Evolutionary conservation across 2,329 filamentous ascomycete species (phyloP).

Genomic region (Hypocreales sp.): DNA sequence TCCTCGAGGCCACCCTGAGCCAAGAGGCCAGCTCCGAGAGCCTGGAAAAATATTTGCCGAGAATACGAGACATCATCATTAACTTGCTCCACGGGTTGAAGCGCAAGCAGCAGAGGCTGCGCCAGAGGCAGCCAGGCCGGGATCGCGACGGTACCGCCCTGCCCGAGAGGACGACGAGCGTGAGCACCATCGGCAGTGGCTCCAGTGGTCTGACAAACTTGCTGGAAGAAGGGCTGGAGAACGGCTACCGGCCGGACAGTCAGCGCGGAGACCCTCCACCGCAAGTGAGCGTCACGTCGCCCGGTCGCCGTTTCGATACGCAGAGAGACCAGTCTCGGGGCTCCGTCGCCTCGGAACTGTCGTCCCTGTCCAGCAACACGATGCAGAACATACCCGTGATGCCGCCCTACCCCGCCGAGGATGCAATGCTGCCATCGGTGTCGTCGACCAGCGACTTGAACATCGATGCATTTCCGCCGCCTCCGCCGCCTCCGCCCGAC

Average conservation of each 20-base stretch:
- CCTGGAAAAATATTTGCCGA: slow-evolving; percentile 81
- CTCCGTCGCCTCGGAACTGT: slow-evolving; percentile 41
- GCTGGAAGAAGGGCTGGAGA: slow-evolving; percentile 43
- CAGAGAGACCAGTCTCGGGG: slow-evolving; percentile 34
- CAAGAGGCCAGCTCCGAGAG: slow-evolving; percentile 91
- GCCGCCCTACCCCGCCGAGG: slow-evolving; percentile 53
- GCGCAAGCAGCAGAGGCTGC: slow-evolving; percentile 84
- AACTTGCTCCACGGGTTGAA: slow-evolving; percentile 92
- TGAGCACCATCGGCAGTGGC: slow-evolving; percentile 41
- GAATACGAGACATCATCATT: slow-evolving; percentile 97
- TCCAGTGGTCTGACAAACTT: slow-evolving; percentile 39
- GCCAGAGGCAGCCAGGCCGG: slow-evolving; percentile 41
- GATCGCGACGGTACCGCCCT: slow-evolving; percentile 32
- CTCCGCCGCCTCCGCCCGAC: slow-evolving; percentile 50
- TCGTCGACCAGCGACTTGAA: slow-evolving; percentile 28
- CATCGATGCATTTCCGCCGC: slow-evolving; percentile 54
- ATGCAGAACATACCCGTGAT: slow-evolving; percentile 65
- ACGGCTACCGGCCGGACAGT: slow-evolving; percentile 28
- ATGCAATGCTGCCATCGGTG: slow-evolving; percentile 30
- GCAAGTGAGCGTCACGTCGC: slow-evolving; percentile 20
- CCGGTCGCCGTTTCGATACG: slow-evolving; percentile 29
- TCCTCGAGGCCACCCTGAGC: slow-evolving; percentile 89
- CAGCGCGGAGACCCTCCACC: slow-evolving; percentile 15
- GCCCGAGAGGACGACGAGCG: slow-evolving; percentile 38
- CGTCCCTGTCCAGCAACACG: slow-evolving; percentile 56